Conservation (phyloP, 1,284 basidiomycete species). For the Coniferiporia sulphurascens region DNA sequence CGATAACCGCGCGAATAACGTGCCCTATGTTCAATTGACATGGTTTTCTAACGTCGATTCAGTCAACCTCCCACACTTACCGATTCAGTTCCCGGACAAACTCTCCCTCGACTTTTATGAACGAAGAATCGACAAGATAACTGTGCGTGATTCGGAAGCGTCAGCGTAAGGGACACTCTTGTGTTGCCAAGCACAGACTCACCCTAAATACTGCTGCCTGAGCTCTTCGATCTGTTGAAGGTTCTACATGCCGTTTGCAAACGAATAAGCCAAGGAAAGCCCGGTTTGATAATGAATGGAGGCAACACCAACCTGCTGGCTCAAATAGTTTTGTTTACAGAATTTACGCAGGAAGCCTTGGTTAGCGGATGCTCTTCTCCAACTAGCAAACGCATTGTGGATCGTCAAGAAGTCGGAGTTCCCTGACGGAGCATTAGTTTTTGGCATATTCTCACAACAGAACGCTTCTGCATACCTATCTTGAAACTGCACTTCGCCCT, state of each 20-base stretch:
- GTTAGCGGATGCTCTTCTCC: constrained; percentile 79
- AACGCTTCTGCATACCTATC: constrained; percentile 44
- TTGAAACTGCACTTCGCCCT: constrained; percentile 81
- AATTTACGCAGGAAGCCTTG: constrained; percentile 62
- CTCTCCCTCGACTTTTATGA: constrained; percentile 67
- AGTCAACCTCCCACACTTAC: constrained; percentile 32
- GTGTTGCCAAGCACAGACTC: constrained; percentile 19
- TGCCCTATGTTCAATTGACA: constrained; percentile 39
- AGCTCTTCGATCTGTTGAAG: constrained; percentile 96
- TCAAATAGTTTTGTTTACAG: constrained; percentile 82
- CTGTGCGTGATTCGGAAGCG: constrained; percentile 30
- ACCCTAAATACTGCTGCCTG: constrained; percentile 89
- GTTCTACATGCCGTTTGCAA: constrained; percentile 47
- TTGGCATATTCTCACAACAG: background rate
- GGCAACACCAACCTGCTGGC: constrained; percentile 60
- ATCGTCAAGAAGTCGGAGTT: constrained; percentile 97
- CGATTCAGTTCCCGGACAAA: constrained; percentile 71
- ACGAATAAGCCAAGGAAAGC: background rate
- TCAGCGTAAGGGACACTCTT: constrained; percentile 6
- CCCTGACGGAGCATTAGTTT: constrained; percentile 40
- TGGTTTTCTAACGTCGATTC: background rate
- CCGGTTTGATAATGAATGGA: background rate
- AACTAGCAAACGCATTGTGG: constrained; percentile 86
- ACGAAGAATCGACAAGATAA: constrained; percentile 83
- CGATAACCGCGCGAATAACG: constrained; percentile 69